Evolutionary conservation across 805 yeast species (phyloP), one percentile per base, ranked within the genome.

Genomic region (Candida peoriensis): DNA sequence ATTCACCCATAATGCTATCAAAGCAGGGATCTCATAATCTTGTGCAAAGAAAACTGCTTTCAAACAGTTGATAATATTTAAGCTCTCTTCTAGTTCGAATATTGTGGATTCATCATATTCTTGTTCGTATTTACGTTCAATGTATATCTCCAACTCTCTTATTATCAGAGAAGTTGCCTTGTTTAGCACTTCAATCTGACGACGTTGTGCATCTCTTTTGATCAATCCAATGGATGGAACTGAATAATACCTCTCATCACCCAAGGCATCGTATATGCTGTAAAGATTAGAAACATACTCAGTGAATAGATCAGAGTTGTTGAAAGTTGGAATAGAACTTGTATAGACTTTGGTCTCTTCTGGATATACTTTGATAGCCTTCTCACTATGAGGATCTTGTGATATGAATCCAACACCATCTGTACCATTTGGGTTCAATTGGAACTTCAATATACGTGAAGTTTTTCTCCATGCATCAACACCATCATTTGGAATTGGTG

Each of bases 1-100:
- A 50, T 83, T 83, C 18, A 80, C 64, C 93, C 93, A 83, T 31
- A 65, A 68, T 50, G 31, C 63, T 62, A 20, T 78, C 68, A 43
- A 64, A 63, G 32, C 54, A 61, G 37, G 66, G 61, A 10, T 57
- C 13, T 65, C 62, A 2, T 64, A 48, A 17, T 41, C 43, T 9
- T 49, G 50, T 1, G 52, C 44, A 44, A 76, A 78, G 46, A 66
- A 63, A 24, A 74, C 54, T 1, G 84, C 74, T 32, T 69, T 68
- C 19, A 82, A 50, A 45, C 87, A 72, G 39, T 76, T 78, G 30
- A 82, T 49, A 7, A 82, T 71, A 38, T 68, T 66, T 21, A 71
- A 50, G 20, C 68, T 61, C 36, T 74, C 76, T 33, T 70, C 69
- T 23, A 66, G 43, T 32, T 65, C 68, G 24, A 57, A 50, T 15